Evolutionary conservation across 805 yeast genomes (phyloP), one percentile per base, ranked within the genome.

Genomic region (Candida morakotiae): DNA sequence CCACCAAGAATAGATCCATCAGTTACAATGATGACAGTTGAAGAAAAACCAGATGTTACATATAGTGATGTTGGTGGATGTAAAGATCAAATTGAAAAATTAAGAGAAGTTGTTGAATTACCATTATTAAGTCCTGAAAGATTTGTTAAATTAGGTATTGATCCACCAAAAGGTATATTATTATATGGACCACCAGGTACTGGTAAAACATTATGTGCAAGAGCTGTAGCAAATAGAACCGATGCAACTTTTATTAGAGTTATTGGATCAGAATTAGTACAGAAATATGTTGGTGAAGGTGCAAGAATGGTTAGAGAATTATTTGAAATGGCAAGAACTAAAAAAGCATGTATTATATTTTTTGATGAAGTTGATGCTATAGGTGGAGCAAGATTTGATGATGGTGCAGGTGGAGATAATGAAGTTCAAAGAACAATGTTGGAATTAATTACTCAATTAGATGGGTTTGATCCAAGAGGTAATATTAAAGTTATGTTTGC

Each of bases 11-110:
- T 93, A 58, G 99, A 93, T 62, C 98, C 99, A 10, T 77, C 88
- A 27, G 99, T 93, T 38, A 93, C 98, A 5, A 93, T 93, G 98
- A 93, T 93, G 99, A 91, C 98, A 2, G 99, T 93, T 33, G 99
- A 93, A 64, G 99, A 93, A 66, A 93, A 93, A 62, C 99, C 98
- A 10, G 98, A 93, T 64, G 98, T 93, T 26, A 93, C 99, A 1
- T 93, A 93, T 63, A 86, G 94, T 44, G 99, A 93, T 60, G 89
- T 93, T 45, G 99, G 99, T 52, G 99, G 99, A 26, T 87, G 96
- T 61, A 93, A 93, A 69, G 98, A 93, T 45, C 99, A 93, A 63
- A 91, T 93, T 53, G 99, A 93, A 61, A 89, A 91, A 63, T 72
- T 89, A 43, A 77, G 97, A 60, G 98, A 89, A 63, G 98, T 91